Evolutionary conservation across 78 protist genomes (phyloP).

Genomic region (Pelomyxa schiedti): DNA sequence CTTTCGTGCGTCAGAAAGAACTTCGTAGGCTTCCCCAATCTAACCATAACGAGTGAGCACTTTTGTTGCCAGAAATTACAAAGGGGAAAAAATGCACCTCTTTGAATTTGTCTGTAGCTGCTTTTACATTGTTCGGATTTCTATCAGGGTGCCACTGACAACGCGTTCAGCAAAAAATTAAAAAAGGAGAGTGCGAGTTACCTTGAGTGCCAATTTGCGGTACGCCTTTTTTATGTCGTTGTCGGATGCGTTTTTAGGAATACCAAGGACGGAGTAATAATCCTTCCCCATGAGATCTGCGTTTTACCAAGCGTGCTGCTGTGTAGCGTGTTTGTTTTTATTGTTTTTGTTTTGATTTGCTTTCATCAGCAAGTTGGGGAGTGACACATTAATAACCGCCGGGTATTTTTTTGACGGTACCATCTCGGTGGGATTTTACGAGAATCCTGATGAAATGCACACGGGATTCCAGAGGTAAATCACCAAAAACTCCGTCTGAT

Average conservation of each 20-base stretch:
- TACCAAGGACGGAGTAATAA: conserved; percentile 56
- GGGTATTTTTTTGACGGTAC: no score
- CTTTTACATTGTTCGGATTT: conserved; percentile 29
- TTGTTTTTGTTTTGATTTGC: not conserved
- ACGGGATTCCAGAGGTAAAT: no score
- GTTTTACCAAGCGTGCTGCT: not conserved
- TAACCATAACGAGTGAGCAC: conserved; percentile 30
- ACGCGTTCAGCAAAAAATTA: not conserved
- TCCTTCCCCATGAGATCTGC: conserved; percentile 22
- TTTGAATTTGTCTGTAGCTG: conserved; percentile 50
- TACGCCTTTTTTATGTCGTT: conserved; percentile 57
- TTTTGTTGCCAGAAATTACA: no score
- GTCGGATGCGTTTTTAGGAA: conserved; percentile 31
- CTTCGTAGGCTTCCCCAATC: conserved; percentile 57
- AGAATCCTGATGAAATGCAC: no score
- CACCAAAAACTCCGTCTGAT: no score
- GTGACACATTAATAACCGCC: no score
- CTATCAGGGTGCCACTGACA: conserved; percentile 56
- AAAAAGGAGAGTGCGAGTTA: conserved; percentile 46
- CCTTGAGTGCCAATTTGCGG: conserved; percentile 48
- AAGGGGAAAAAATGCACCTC: no score
- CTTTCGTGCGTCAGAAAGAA: conserved; percentile 47
- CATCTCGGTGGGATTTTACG: no score
- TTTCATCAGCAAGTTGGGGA: no score
- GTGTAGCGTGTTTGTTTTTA: not conserved